Base-by-base conservation (phyloP, 1,139 yeast genomes). In the Nadsonia commutata region DNA sequence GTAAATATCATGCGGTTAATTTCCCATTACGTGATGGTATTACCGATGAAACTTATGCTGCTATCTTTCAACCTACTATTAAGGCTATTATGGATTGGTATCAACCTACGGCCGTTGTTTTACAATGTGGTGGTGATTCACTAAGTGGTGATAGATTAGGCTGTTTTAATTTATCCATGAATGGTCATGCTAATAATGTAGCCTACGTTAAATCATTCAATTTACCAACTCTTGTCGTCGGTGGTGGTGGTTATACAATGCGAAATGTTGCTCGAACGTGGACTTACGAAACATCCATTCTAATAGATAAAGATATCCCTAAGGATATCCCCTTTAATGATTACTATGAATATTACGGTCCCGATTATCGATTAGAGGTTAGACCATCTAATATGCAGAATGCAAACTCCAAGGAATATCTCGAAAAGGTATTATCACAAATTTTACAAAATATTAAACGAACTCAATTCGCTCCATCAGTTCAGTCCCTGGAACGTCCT, bases 171-270 rank as follows among this genome's bases (percentile, higher is more conserved):
- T 68, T 90, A 54, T 81, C 90, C 45, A 88, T 90, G 79, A 71
- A 72, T 49, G 97, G 95, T 3, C 98, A 90, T 58, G 97, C 96
- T 43, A 88, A 85, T 63, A 90, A 97, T 68, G 93, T 88, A 44
- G 81, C 81, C 58, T 90, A 72, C 60, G 85, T 88, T 51, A 85
- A 85, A 62, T 75, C 84, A 33, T 84, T 88, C 60, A 85, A 85
- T 45, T 68, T 86, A 44, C 98, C 97, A 13, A 72, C 86, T 70
- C 71, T 90, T 70, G 94, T 88, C 18, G 72, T 90, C 18, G 98
- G 98, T 38, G 98, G 98, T 43, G 98, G 98, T 54, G 98, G 98
- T 27, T 90, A 90, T 64, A 90, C 97, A 17, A 90, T 90, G 82
- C 74, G 97, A 61, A 90, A 90, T 60, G 98, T 90, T 40, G 86